phyloP scores from a whole-genome alignment of 2,329 filamentous ascomycete species.

The Pseudogymnoascus sp. region DNA sequence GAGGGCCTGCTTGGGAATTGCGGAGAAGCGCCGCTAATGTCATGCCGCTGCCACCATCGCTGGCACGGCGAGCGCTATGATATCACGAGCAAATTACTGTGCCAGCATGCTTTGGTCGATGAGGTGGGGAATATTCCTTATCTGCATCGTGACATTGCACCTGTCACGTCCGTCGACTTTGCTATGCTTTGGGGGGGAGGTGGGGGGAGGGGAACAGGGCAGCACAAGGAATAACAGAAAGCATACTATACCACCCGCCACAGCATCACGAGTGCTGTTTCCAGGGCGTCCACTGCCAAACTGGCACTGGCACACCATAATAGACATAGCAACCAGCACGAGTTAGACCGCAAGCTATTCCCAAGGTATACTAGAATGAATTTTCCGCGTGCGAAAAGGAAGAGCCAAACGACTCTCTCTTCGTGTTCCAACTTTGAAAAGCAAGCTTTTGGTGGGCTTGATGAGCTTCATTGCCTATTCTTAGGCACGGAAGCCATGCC shows the following conservation, averaged over 20 bases:
- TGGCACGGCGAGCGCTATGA: too few species aligned
- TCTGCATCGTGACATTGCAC: not conserved
- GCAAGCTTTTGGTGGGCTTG: not conserved
- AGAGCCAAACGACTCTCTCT: not conserved
- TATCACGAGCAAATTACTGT: not conserved
- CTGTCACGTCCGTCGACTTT: not conserved
- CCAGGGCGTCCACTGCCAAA: not conserved
- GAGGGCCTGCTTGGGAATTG: constrained; percentile 52
- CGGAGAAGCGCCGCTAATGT: too few species aligned
- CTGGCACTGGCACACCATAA: not conserved
- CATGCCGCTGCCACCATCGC: too few species aligned
- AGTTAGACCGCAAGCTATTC: not conserved
- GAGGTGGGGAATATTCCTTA: not conserved
- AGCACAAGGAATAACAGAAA: not conserved
- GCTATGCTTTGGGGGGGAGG: too few species aligned
- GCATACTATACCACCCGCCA: not conserved
- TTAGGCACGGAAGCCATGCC: not conserved
- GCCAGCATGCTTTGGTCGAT: not conserved
- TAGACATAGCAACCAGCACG: not conserved
- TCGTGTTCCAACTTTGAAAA: not conserved
- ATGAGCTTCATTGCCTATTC: not conserved
- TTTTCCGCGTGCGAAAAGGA: not conserved
- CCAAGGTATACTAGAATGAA: not conserved
- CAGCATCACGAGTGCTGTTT: not conserved
- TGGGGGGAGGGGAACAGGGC: too few species aligned